Evolutionary conservation across 2,329 filamentous ascomycete genomes (phyloP), one percentile per base, ranked within the genome.

Genomic region (Dactylellina haptotyla): DNA sequence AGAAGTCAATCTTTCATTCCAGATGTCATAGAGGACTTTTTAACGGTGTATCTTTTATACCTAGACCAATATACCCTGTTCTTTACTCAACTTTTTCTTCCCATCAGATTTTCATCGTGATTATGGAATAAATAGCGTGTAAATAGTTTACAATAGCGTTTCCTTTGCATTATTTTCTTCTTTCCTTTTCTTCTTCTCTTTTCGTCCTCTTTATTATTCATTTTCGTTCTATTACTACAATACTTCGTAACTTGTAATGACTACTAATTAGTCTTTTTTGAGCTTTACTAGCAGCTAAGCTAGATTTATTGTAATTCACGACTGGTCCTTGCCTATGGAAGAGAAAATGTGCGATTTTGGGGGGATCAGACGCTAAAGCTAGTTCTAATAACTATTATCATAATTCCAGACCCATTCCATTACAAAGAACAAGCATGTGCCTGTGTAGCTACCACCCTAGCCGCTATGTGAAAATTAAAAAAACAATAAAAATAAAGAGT

Each of bases 1-100:
- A 14, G 69, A 73, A 25, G 59, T 73, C 10, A 73, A 73, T 32
- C 61, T 73, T 34, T 53, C 54, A 5, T 54, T 61, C 6, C 39
- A 53, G 18, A 62, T 73, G 39, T 25, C 4, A 46, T n/a, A n/a
- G n/a, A n/a, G n/a, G n/a, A n/a, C n/a, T n/a, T n/a, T n/a, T n/a
- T n/a, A n/a, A n/a, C n/a, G n/a, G n/a, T n/a, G n/a, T n/a, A n/a
- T n/a, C n/a, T n/a, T n/a, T n/a, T n/a, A n/a, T n/a, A n/a, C n/a
- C n/a, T n/a, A n/a, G n/a, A n/a, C n/a, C n/a, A 25, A 4, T 28
- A 50, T 50, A 8, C n/a, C 6, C 4, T 50, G n/a, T 50, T 25
- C 45, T 50, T n/a, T 25, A 50, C 4, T 20, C 30, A 34, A 34
- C 30, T 6, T 6, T 14, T 34, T 34, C 14, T 34, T 6, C 30